Conservation (phyloP, 2,329 filamentous ascomycete genomes). For the Tolypocladium cylindrosporum region DNA sequence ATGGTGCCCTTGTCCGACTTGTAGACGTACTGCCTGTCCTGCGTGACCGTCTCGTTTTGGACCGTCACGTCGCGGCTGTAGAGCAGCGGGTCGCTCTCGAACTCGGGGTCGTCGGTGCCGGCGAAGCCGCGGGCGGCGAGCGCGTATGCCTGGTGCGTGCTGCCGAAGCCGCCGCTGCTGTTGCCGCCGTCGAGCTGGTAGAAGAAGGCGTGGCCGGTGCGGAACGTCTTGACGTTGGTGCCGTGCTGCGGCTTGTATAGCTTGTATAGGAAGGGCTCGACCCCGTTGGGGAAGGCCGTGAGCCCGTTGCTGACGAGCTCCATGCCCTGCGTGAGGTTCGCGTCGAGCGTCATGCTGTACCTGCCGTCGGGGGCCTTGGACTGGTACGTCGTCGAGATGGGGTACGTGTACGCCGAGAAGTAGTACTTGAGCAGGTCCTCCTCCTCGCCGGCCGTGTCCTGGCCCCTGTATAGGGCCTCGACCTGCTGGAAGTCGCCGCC, state of each 20-base stretch:
- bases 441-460: conserved; percentile 4
- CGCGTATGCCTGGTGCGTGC: conserved; percentile 44
- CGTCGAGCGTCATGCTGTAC: conserved; percentile 14
- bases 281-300: conserved; percentile 44
- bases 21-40: conserved; percentile 29
- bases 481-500: conserved; percentile 29
- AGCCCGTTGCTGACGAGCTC: conserved; percentile 25
- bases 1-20: neutral
- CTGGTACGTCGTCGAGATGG: conserved; percentile 2
- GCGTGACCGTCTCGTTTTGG: conserved; percentile 40
- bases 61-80: conserved; percentile 49
- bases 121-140: conserved; percentile 31
- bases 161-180: conserved; percentile 41
- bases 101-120: conserved; percentile 7
- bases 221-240: conserved; percentile 34
- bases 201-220: conserved; percentile 49
- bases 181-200: conserved; percentile 33
- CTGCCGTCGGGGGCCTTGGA: neutral
- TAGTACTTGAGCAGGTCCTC: neutral
- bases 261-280: conserved; percentile 41
- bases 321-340: conserved; percentile 29
- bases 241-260: conserved; percentile 12
- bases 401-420: conserved; percentile 6
- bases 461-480: conserved; percentile 7
- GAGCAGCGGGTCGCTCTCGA: conserved; percentile 27